phyloP scores from a whole-genome alignment of 2,329 filamentous ascomycete species.

The Aureobasidium melanogenum region DNA sequence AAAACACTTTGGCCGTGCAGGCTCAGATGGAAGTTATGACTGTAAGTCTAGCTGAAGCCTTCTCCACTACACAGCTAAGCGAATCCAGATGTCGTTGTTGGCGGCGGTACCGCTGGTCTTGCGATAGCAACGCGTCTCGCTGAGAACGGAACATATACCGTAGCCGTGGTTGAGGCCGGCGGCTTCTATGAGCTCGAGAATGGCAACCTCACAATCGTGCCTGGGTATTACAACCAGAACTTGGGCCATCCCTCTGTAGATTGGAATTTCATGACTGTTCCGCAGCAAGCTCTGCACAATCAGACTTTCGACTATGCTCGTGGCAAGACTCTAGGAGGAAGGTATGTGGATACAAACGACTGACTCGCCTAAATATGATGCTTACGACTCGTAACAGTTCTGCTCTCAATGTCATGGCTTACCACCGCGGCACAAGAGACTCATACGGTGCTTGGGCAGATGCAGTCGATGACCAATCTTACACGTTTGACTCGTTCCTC shows the following conservation, averaged over 20 bases:
- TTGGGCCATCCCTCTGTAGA: background rate
- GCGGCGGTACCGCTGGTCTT: conserved; percentile 19
- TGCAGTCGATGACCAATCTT: conserved; percentile 26
- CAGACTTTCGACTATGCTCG: conserved; percentile 19
- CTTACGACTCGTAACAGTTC: background rate
- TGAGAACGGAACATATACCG: conserved; percentile 15
- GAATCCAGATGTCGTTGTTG: conserved; percentile 15
- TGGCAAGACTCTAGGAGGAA: conserved; percentile 23
- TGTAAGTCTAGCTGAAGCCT: background rate
- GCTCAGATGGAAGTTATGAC: background rate
- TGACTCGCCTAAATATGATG: background rate
- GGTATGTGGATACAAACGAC: background rate
- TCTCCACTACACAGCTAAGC: background rate
- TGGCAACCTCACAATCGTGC: conserved; percentile 5
- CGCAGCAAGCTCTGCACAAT: conserved; percentile 5
- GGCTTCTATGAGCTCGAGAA: conserved; percentile 18
- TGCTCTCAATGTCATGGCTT: conserved; percentile 22
- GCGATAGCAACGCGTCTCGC: conserved; percentile 17
- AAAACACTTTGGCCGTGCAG: background rate
- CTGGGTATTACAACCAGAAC: background rate
- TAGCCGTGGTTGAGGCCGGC: conserved; percentile 21
- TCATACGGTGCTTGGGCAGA: conserved; percentile 29
- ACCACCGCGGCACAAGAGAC: conserved; percentile 24
- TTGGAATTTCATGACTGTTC: background rate
- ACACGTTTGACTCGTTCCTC: conserved; percentile 22